Conservation (phyloP, 495 filamentous ascomycete genomes). For the Hapsidospora chrysogenum region DNA sequence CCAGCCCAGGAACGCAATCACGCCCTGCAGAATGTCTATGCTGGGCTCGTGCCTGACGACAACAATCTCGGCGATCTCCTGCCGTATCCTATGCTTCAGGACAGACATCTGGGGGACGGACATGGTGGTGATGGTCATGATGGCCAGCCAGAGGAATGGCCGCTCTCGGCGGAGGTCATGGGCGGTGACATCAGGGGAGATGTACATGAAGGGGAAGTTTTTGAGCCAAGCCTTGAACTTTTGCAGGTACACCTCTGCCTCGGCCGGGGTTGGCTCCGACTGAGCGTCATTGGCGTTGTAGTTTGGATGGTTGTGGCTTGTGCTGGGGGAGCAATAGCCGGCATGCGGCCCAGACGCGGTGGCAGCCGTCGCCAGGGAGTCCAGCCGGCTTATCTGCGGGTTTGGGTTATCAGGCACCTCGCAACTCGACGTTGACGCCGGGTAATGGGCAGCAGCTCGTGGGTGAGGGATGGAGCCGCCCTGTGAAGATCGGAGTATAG, state of each 20-base stretch:
- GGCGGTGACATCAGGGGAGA: conserved; percentile 23
- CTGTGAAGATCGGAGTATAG: conserved; percentile 13
- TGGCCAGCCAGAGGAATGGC: conserved; percentile 36
- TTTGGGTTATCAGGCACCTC: not conserved
- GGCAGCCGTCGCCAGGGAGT: conserved; percentile 1
- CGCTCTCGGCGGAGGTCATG: conserved; percentile 23
- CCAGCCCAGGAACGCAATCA: conserved; percentile 28
- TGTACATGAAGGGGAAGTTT: conserved; percentile 10
- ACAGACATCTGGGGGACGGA: conserved; percentile 16
- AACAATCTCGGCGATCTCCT: conserved; percentile 22
- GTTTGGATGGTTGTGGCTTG: not conserved
- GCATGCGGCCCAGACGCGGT: not conserved
- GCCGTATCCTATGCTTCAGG: conserved; percentile 21
- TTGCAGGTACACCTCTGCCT: conserved; percentile 9
- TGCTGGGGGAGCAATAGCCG: not conserved
- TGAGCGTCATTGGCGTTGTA: not conserved
- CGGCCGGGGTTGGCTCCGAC: conserved; percentile 2
- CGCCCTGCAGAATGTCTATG: conserved; percentile 33
- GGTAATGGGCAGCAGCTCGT: too few relatives aligned
- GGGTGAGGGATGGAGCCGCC: not conserved
- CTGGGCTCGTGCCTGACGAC: conserved; percentile 24
- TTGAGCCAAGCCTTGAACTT: conserved; percentile 8
- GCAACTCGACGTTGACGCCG: not conserved
- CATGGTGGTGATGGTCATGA: conserved; percentile 24
- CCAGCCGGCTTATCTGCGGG: not conserved